Evolutionary conservation across 129 eudicot genomes (phyloP), one percentile per base, ranked within the genome.

Genomic region (Kitagawia praeruptora): DNA sequence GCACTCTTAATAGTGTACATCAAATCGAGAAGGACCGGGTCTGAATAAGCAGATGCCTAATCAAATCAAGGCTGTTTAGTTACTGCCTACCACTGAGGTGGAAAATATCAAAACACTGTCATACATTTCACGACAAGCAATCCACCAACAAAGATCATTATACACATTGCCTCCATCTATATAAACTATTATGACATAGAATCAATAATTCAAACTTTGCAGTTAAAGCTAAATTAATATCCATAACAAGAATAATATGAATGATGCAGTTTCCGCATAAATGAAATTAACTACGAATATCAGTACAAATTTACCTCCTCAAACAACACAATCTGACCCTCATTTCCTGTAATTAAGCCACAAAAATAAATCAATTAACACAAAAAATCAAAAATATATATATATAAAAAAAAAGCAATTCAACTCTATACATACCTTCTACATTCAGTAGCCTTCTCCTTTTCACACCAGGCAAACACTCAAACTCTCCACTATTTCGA

Each of bases 401-500:
- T n/a, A n/a, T n/a, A n/a, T n/a, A n/a, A 51, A 12, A 2, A 77
- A 44, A 75, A 74, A 34, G 8, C 16, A 79, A 45, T 41, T 41
- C 25, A 61, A n/a, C 2, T 61, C 2, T n/a, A n/a, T 58, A n/a
- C 40, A n/a, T 84, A 86, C 93, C 90, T 38, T 80, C 51, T 21
- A 79, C 45, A 71, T 77, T 63, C 49, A 39, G 48, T 79, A 61
- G 28, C 16, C 8, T 41, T 79, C 83, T 85, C 80, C 49, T 84
- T 75, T 75, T 80, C 41, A 46, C 38, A 9, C 8, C 16, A 14
- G 78, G 77, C 51, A 71, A n/a, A 61, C 56, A 63, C 12, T 77
- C 90, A 38, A 38, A 7, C 44, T 85, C 88, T 25, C 70, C 73
- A 54, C 97, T 79, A 80, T 86, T 86, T 82, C 88, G 86, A 71